Percentiles rank a stretch among this genome's conserved stretches.
phyloP scores from a whole-genome alignment of 345 rosid genomes.

The Bruguiera sexangula region DNA sequence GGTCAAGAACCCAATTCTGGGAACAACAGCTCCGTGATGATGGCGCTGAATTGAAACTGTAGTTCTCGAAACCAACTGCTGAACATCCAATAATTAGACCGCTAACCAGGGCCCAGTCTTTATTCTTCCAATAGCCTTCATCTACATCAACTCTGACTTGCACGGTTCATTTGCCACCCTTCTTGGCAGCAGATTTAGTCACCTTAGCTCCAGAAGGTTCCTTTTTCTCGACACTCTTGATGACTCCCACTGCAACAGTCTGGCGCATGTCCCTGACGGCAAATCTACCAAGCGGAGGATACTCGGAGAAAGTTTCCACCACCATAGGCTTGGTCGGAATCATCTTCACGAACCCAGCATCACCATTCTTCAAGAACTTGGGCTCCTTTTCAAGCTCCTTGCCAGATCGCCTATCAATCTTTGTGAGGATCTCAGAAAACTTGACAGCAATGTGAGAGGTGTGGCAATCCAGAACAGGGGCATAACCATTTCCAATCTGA shows the following conservation, averaged over 20 bases:
- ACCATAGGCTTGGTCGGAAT: constrained; percentile 22
- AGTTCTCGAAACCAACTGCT: neutral
- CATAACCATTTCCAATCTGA: constrained; percentile 55
- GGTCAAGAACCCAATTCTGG: constrained; percentile 24
- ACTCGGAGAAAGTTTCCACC: constrained; percentile 19
- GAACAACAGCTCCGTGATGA: constrained; percentile 11
- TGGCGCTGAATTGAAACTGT: neutral
- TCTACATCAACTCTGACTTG: neutral
- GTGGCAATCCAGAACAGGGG: constrained; percentile 56
- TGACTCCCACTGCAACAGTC: constrained; percentile 25
- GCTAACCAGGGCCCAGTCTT: neutral
- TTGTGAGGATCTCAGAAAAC: constrained; percentile 59
- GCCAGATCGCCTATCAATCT: constrained; percentile 73
- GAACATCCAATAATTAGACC: neutral
- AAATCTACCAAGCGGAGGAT: constrained; percentile 24
- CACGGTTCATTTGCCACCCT: constrained; percentile 19
- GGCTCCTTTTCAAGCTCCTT: constrained; percentile 72
- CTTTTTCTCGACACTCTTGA: constrained; percentile 25
- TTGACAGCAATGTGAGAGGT: constrained; percentile 59
- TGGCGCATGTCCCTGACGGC: constrained; percentile 28
- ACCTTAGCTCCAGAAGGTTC: constrained; percentile 24
- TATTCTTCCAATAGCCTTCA: neutral
- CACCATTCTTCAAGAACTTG: constrained; percentile 65
- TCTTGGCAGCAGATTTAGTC: constrained; percentile 25
- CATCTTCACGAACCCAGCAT: constrained; percentile 29